Base-by-base conservation (phyloP, 306 rosid species). In the Oxytropis ochrocephala region DNA sequence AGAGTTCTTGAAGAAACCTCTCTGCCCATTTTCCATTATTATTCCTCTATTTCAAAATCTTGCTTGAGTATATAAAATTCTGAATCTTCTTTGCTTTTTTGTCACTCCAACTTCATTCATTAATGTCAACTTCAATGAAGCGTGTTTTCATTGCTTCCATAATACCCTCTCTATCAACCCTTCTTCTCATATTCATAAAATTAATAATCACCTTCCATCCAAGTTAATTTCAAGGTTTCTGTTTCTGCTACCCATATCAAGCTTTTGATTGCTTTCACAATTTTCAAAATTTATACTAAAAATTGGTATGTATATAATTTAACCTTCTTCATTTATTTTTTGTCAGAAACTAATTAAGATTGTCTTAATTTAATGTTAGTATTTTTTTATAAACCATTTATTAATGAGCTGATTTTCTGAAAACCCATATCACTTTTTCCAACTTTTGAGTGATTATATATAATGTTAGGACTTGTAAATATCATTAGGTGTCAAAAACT, bases 101-200 rank as follows among this genome's bases (percentile, higher is more conserved):
- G 64, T 70, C 75, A 83, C 92, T 86, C 92, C 78, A 89, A 75
- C 88, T 70, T 58, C 79, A 33, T 70, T 58, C 79, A 33, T 69
- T 32, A 33, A 47, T 50, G 41, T 60, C 27, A 75, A 63, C 79
- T 80, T 81, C 76, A 85, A 76, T 73, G 79, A 78, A 81, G 80
- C 67, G 68, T 70, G 73, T 44, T 74, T 38, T 53, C 66, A 64
- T 46, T 29, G 43, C 70, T 62, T 17, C 65, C 72, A 42, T 55
- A 36, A 61, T 62, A 82, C 47, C 53, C 46, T 72, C 32, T 6
- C 36, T 2, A 66, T 66, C 72, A 50, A 73, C 44, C 62, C 73
- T 54, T 79, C 68, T 46, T 65, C 69, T 24, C 29, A 24, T 24
- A 1, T 4, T 24, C 57, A 56, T 70, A 51, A 11, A 59, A 69